Conservation (phyloP, 1,284 basidiomycete species). For the Volvariella volvacea region DNA sequence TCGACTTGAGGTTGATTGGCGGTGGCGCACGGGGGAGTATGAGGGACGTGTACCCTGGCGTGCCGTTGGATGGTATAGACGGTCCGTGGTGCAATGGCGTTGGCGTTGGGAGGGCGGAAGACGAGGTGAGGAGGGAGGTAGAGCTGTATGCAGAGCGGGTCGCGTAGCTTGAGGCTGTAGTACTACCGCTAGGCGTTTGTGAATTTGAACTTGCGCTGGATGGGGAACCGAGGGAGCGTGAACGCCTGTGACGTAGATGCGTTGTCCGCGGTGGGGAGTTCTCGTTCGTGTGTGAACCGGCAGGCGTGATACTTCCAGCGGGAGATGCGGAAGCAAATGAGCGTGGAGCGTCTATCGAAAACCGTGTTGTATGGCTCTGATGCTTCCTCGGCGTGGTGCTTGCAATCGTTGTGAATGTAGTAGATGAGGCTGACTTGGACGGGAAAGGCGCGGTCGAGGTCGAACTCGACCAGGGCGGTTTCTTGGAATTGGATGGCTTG, state of each 20-base stretch:
- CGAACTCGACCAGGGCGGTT: background rate
- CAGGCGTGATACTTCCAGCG: constrained; percentile 1
- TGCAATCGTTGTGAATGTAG: background rate
- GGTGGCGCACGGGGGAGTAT: constrained; percentile 60
- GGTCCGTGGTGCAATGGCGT: too few species aligned
- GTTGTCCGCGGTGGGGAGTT: constrained; percentile 6
- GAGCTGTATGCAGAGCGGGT: constrained; percentile 7
- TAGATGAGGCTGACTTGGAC: constrained; percentile 1
- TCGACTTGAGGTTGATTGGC: constrained; percentile 22
- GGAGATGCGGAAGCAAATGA: constrained; percentile 6
- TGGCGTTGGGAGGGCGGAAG: constrained; percentile 19
- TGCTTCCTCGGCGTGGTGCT: background rate
- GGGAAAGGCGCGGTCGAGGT: background rate
- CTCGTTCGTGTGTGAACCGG: background rate
- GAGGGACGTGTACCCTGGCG: constrained; percentile 63
- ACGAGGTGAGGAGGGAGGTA: constrained; percentile 18
- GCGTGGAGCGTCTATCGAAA: background rate
- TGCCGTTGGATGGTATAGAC: constrained; percentile 39
- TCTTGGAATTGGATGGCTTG: constrained; percentile 6
- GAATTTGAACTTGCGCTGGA: constrained; percentile 6
- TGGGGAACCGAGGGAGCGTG: constrained; percentile 21
- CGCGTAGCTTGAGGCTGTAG: constrained; percentile 13
- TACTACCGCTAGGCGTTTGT: too few species aligned
- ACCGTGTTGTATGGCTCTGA: too few species aligned
- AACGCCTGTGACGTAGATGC: constrained; percentile 19